A percentile compares a stretch with the other conserved stretches of the same genome.
These are phyloP conservation scores for Phlyctochytrium arcticum DNA, from an alignment of 192 early-diverging fungal genomes.

Conservation along the genomic window DNA sequence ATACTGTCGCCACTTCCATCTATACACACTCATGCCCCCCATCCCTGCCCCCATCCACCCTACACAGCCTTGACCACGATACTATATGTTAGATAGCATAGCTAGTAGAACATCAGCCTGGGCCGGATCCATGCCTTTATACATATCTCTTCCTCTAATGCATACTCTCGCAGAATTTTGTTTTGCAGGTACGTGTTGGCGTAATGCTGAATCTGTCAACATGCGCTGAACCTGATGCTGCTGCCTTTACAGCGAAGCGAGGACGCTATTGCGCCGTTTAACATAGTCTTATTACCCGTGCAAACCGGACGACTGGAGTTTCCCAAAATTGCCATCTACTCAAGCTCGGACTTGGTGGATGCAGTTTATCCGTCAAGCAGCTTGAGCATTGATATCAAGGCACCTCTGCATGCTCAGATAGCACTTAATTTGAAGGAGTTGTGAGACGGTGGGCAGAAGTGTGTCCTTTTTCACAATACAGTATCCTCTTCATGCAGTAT, in stretches of 20 bases:
- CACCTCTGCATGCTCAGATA: neutral
- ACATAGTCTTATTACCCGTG: neutral
- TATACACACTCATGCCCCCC: too few relatives aligned
- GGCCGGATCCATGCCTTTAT: too few relatives aligned
- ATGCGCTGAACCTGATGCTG: neutral
- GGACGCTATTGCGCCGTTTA: neutral
- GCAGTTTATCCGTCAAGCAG: neutral
- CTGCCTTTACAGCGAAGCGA: neutral
- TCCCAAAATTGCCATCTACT: neutral
- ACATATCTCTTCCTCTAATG: conserved; percentile 66
- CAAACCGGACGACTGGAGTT: neutral
- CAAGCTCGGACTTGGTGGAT: neutral
- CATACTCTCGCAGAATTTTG: conserved; percentile 51
- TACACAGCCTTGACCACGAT: too few relatives aligned
- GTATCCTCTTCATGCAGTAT: too few relatives aligned
- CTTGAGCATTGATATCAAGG: neutral
- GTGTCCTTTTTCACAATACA: too few relatives aligned
- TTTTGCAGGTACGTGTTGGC: conserved; percentile 45
- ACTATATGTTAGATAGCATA: too few relatives aligned
- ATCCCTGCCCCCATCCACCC: too few relatives aligned
- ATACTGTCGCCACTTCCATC: too few relatives aligned
- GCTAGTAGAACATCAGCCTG: too few relatives aligned
- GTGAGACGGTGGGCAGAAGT: too few relatives aligned
- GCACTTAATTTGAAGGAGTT: neutral
- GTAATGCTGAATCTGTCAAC: too few relatives aligned